These are phyloP conservation scores for Ophiostoma australiae DNA, from an alignment of 2,329 filamentous ascomycete genomes.

Conservation along the genomic window DNA sequence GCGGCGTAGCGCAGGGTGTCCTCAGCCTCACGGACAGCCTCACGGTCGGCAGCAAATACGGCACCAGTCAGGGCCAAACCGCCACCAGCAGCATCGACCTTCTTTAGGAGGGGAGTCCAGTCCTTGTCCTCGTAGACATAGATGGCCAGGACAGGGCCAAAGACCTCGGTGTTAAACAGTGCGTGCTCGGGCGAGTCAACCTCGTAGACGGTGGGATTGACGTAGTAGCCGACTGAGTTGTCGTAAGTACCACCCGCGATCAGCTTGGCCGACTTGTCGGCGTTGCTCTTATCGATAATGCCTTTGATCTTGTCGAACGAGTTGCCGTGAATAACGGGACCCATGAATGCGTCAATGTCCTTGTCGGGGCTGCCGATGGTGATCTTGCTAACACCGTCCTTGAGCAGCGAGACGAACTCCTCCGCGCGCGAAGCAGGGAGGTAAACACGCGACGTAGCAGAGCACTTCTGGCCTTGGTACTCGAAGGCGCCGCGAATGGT, in stretches of 20 bases:
- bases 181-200: conserved; percentile 40
- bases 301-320: conserved; percentile 44
- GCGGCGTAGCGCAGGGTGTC: conserved; percentile 50
- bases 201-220: conserved; percentile 45
- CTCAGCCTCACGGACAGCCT: conserved; percentile 47
- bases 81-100: conserved; percentile 63
- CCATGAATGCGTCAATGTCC: conserved; percentile 38
- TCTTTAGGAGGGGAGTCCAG: conserved; percentile 70
- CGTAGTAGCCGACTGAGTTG: conserved; percentile 40
- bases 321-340: conserved; percentile 46
- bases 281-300: conserved; percentile 43
- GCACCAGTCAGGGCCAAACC: conserved; percentile 52
- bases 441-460: conserved; percentile 49
- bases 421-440: conserved; percentile 45
- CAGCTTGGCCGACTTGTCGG: conserved; percentile 40
- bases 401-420: conserved; percentile 38
- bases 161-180: conserved; percentile 45
- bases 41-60: conserved; percentile 46
- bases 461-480: conserved; percentile 50
- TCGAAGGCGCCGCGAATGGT: conserved; percentile 48
- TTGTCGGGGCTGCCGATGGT: conserved; percentile 34
- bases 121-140: conserved; percentile 46
- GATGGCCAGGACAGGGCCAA: conserved; percentile 44
- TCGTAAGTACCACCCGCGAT: conserved; percentile 44
- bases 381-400: conserved; percentile 36